Base-by-base conservation (phyloP, 2,329 filamentous ascomycete genomes). In the Aureobasidium pullulans region DNA sequence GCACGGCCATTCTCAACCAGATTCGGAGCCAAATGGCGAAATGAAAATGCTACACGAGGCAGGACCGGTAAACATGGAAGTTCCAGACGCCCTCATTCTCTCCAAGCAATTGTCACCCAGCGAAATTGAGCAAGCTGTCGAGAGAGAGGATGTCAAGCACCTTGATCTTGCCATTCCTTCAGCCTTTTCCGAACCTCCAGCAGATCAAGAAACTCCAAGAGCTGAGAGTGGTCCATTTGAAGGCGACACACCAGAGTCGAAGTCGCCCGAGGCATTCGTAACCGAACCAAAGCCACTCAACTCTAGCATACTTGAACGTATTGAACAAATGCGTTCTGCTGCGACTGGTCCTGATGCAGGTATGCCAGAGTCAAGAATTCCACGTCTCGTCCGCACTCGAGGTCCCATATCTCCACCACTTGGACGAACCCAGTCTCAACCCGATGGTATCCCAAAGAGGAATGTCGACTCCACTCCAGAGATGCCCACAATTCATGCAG, bases 91-190 rank as follows among this genome's bases (percentile, higher is more conserved):
- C 9, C 52, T 40, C 31, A 62, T 63, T 15, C 61, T 69, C 6
- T 61, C 62, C 8, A 63, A 64, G 31, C 62, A 61, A 8, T 44
- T 69, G 9, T 67, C 69, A 2, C 68, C 69, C 7, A 65, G 66
- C 16, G 66, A 71, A 54, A 64, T 69, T 23, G 67, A 70, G 40
- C 65, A 69, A 34, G 69, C 65, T 2, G 67, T 70, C 11, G 74
- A 80, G 48, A 75, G 79, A 42, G 77, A 85, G 52, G 79, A 81
- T 60, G 77, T 85, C 16, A 80, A 80, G 44, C 84, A 85, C 70
- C 74, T 87, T 9, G 84, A 87, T 69, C 76, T 86, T 48, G 83
- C 81, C 19, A 71, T 84, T 1, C 70, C 76, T n/a, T 70, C 40
- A 23, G 19, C 72, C 0, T 71, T 60, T 3, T 56, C 60, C 6